phyloP scores from a whole-genome alignment of 495 filamentous ascomycete species.

The Penicillium alfredii region DNA sequence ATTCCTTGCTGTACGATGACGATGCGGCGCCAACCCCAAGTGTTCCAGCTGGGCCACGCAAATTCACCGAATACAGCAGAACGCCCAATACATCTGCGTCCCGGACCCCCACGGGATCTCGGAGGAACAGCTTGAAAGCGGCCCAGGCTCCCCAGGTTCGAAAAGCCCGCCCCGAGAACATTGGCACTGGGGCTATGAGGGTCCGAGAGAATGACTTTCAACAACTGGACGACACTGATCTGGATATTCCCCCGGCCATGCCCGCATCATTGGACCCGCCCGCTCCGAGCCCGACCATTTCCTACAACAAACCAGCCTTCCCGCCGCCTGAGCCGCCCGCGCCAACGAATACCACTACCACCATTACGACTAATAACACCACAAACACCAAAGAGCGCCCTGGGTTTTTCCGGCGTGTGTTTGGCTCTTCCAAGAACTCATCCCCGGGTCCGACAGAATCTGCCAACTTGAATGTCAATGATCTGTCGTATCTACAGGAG shows the following conservation, averaged over 20 bases:
- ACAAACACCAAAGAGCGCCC: constrained; percentile 56
- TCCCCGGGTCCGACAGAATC: constrained; percentile 19
- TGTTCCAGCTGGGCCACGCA: constrained; percentile 72
- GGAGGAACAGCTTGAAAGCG: constrained; percentile 59
- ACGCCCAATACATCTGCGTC: constrained; percentile 42
- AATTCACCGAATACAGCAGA: constrained; percentile 32
- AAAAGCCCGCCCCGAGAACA: constrained; percentile 34
- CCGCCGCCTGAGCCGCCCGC: constrained; percentile 29
- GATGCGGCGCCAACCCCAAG: constrained; percentile 89
- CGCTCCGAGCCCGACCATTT: constrained; percentile 50
- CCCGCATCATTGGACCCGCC: constrained; percentile 33
- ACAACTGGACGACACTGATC: constrained; percentile 21
- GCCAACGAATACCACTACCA: constrained; percentile 13
- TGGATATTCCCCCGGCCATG: constrained; percentile 28
- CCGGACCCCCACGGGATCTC: constrained; percentile 35
- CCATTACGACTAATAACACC: constrained; percentile 4
- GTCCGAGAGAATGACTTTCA: constrained; percentile 25
- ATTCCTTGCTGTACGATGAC: constrained; percentile 42
- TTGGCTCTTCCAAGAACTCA: constrained; percentile 51
- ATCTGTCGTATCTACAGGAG: constrained; percentile 25
- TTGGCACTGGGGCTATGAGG: constrained; percentile 33
- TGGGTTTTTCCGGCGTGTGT: constrained; percentile 90
- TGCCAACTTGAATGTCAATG: constrained; percentile 11
- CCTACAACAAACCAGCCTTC: constrained; percentile 43
- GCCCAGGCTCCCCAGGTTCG: constrained; percentile 43